Evolutionary conservation across 495 filamentous ascomycete genomes (phyloP), one percentile per base, ranked within the genome.

Genomic region (Penicillium goetzii): DNA sequence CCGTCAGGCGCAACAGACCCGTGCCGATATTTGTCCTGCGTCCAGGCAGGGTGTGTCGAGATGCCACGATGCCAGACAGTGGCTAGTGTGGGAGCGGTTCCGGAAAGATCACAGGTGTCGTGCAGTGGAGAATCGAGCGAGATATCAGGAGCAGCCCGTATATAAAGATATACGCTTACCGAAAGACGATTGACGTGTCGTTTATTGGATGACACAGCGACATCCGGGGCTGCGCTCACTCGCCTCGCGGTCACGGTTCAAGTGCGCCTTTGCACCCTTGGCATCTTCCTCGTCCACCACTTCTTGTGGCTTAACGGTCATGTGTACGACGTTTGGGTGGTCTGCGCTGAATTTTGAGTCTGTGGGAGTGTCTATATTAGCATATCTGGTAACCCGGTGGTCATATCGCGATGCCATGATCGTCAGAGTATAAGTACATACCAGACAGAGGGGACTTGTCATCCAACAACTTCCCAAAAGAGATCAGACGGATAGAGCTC

Each of bases 251-350:
- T 89, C 86, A 45, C 87, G 80, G 32, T 74, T 75, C 43, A 81
- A 80, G 26, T 83, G 83, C 43, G 83, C 77, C 77, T 96, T 96
- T 36, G 85, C 80, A 26, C 84, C 88, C 73, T 93, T 93, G 38
- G 86, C 86, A 62, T 96, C 93, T 72, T 93, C 92, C 70, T 97
- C 93, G 62, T 97, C 92, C 60, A 93, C 84, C 61, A 95, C 81
- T 64, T 97, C 93, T 74, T 92, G 89, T 2, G 93, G 93, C 68
- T 90, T 90, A 59, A 97, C 85, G 23, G 91, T 95, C 93, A 97
- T 96, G 78, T 97, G 93, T 15, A 97, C 87, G 56, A 96, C 91
- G 68, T 96, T 96, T 8, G 82, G 80, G 26, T 90, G 80, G 53
- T 89, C 90, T 28, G 81, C 75, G 62, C 83, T 89, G 69, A 97